Percentiles rank a stretch among this genome's conserved stretches.
Evolutionary conservation across 2,329 filamentous ascomycete species (phyloP).

Genomic region (Aspergillus spinulosporus): DNA sequence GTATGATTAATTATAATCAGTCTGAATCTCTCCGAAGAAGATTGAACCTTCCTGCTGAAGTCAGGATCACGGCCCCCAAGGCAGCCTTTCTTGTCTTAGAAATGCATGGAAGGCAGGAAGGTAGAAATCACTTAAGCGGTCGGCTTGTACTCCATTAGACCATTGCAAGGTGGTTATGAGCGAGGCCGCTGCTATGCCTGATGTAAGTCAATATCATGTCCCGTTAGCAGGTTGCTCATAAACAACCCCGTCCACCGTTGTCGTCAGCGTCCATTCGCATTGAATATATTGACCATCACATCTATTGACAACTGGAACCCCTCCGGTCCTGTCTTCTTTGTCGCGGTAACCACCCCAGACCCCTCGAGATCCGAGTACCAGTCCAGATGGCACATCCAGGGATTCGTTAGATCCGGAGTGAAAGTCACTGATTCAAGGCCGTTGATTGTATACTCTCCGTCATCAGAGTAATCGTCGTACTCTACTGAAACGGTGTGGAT

Average conservation of each 20-base stretch:
- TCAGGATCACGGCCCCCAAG: too few relatives aligned
- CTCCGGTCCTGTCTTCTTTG: slow-evolving; percentile 42
- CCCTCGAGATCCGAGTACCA: slow-evolving; percentile 45
- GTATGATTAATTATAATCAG: too few relatives aligned
- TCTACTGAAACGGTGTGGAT: slow-evolving; percentile 34
- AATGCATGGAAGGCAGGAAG: too few relatives aligned
- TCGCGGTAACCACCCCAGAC: slow-evolving; percentile 31
- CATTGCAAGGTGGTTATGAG: not conserved
- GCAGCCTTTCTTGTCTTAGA: too few relatives aligned
- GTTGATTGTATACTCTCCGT: slow-evolving; percentile 33
- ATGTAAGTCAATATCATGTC: slow-evolving; percentile 19
- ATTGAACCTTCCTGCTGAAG: too few relatives aligned
- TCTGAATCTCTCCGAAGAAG: too few relatives aligned
- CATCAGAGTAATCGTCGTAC: slow-evolving; percentile 43
- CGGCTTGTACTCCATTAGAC: too few relatives aligned
- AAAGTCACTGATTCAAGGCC: slow-evolving; percentile 40
- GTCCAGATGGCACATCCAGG: slow-evolving; percentile 28
- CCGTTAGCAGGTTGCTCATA: slow-evolving; percentile 45
- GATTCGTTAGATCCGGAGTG: slow-evolving; percentile 16
- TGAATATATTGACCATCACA: slow-evolving; percentile 42
- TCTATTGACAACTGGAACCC: slow-evolving; percentile 46
- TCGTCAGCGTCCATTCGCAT: slow-evolving; percentile 46
- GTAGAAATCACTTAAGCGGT: too few relatives aligned
- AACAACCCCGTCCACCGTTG: slow-evolving; percentile 36
- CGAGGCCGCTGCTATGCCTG: too few relatives aligned